Base-by-base conservation (phyloP, 2,329 filamentous ascomycete species). In the Exophiala mesophila region DNA sequence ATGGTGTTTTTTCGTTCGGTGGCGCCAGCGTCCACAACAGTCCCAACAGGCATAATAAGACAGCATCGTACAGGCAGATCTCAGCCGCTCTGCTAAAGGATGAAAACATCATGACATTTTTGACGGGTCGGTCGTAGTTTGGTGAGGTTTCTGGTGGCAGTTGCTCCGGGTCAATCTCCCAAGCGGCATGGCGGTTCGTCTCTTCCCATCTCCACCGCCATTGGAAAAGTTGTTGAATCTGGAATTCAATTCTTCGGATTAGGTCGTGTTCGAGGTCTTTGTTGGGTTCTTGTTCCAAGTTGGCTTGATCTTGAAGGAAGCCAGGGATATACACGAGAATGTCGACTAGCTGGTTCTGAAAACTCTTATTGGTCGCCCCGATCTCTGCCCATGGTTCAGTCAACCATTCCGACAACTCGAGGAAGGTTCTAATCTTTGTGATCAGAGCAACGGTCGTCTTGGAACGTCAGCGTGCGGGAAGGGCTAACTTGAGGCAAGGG, bases 111-210 rank as follows among this genome's bases (percentile, higher is more conserved):
- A 69, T 72, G 41, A 80, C 79, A 15, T 77, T 94, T 55, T 73
- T 75, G 3, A 86, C 96, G 55, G 78, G 86, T 44, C 73, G 77
- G 48, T 88, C 95, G 55, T 94, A 85, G 84, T 90, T 94, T 55
- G 80, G 85, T 48, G 89, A 96, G 65, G 79, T 84, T 15, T 81
- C 86, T 18, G 39, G 12, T 0, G 38, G 36, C 15, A 50, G 39
- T 13, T 36, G 16, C 9, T 42, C 43, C 6, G 43, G 43, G 9
- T 50, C 47, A 12, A 46, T 39, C 32, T 47, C 47, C 42, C 39
- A 41, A n/a, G 29, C 43, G 2, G 37, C 39, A 17, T 46, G 31
- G 18, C 28, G 39, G 32, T 50, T 46, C 21, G 38, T 26, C 31
- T 39, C 47, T 36, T 50, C 47, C 47, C 47, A 50, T 12, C 41